Percentiles rank a stretch among this genome's conserved stretches.
phyloP scores from a whole-genome alignment of 2,329 filamentous ascomycete species.

The Colletotrichum incanum region DNA sequence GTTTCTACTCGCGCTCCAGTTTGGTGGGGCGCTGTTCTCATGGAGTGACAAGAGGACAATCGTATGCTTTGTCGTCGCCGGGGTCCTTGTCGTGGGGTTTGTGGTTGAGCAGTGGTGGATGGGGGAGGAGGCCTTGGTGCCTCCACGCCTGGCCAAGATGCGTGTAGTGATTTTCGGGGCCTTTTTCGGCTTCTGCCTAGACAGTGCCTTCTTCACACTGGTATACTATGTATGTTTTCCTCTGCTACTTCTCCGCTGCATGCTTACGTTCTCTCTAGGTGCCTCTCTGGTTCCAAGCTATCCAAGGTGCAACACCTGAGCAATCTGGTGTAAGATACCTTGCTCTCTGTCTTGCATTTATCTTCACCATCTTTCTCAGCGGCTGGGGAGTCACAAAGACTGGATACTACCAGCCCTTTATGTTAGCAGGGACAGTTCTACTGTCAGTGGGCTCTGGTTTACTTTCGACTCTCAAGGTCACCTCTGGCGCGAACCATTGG shows the following conservation, averaged over 20 bases:
- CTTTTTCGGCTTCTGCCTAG: conserved; percentile 47
- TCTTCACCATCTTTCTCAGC: conserved; percentile 47
- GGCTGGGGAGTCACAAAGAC: conserved; percentile 46
- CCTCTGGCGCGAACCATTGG: conserved; percentile 52
- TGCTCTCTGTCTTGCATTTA: conserved; percentile 48
- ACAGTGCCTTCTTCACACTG: conserved; percentile 34
- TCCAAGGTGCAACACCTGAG: conserved; percentile 52
- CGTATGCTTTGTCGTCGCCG: conserved; percentile 47
- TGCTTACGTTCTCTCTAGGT: conserved; percentile 42
- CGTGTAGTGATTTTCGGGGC: conserved; percentile 49
- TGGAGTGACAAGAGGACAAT: conserved; percentile 53
- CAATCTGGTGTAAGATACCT: conserved; percentile 53
- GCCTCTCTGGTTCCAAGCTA: conserved; percentile 54
- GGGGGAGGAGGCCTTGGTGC: conserved; percentile 54
- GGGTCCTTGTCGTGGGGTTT: conserved; percentile 50
- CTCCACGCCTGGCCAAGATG: conserved; percentile 53
- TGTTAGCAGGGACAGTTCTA: conserved; percentile 50
- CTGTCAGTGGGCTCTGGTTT: conserved; percentile 47
- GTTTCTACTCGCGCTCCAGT: conserved; percentile 62
- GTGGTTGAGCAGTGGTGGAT: conserved; percentile 53
- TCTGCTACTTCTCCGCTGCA: fast-evolving
- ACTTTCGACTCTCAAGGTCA: conserved; percentile 19
- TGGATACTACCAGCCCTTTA: conserved; percentile 56
- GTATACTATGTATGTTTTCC: conserved; percentile 23
- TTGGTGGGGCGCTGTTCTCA: conserved; percentile 54